Conservation (phyloP, 352 stramenopile species). For the Phytophthora constricta region DNA sequence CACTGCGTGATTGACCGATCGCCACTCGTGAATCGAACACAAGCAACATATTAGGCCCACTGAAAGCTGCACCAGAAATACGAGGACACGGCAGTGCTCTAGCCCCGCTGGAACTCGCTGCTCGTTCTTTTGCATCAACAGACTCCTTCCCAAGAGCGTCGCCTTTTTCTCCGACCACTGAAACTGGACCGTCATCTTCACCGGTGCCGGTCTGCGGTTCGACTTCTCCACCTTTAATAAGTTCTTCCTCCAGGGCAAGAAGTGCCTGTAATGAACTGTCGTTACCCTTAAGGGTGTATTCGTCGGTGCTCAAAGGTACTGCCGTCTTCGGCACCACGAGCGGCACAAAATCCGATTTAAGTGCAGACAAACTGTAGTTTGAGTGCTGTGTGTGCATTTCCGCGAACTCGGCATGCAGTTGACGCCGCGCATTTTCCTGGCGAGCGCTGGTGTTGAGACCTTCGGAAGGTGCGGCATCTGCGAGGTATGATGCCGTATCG, state of each 20-base stretch:
- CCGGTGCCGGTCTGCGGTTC: conserved; percentile 18
- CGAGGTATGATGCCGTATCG: conserved; percentile 49
- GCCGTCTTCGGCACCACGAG: conserved; percentile 70
- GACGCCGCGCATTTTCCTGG: conserved; percentile 16
- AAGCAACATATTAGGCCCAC: conserved; percentile 84
- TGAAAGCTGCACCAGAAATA: conserved; percentile 83
- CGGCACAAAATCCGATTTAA: conserved; percentile 82
- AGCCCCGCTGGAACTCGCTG: conserved; percentile 26
- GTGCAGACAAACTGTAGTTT: conserved; percentile 70
- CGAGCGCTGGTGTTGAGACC: conserved; percentile 21
- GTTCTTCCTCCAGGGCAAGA: conserved; percentile 74
- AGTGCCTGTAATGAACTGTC: conserved; percentile 54
- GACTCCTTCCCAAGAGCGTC: conserved; percentile 25
- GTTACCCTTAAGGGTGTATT: conserved; percentile 68
- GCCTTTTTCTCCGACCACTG: conserved; percentile 26
- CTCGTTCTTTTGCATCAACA: conserved; percentile 20
- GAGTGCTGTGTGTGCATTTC: conserved; percentile 43
- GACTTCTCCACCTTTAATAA: conserved; percentile 55
- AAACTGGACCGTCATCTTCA: conserved; percentile 31
- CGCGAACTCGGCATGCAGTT: conserved; percentile 39
- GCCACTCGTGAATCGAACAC: conserved; percentile 86
- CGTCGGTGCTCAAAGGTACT: conserved; percentile 60
- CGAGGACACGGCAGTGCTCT: conserved; percentile 72
- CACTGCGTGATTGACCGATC: conserved; percentile 72
- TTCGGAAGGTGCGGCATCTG: conserved; percentile 37